Evolutionary conservation across 1,139 yeast species (phyloP), one percentile per base, ranked within the genome.

Genomic region (Maudiozyma humilis): DNA sequence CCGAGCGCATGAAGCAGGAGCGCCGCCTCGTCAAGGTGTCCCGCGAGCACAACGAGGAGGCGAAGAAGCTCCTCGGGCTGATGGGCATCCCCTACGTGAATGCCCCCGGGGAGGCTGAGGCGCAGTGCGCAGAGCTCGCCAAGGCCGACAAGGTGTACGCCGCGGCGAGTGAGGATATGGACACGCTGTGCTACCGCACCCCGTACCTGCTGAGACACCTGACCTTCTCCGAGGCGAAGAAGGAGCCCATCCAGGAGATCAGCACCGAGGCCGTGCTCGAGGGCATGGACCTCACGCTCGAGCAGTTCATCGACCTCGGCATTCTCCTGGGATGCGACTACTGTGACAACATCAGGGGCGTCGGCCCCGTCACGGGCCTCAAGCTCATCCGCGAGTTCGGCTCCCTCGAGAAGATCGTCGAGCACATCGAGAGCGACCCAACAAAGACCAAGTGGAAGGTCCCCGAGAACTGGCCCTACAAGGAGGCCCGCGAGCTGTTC

Each of bases 161-260:
- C 12, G 96, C 98, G 2, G 99, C 97, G 0, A 85, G 95, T 2
- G 99, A 91, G 63, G 99, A 91, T 76, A 91, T 91, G 98, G 99
- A 91, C 66, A 93, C 98, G 0, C 65, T 91, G 46, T 91, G 97
- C 58, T 91, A 91, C 62, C 80, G 79, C 44, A 86, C 97, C 1
- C 94, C 96, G 2, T 78, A 69, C 48, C 67, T 91, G 46, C 70
- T 91, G 50, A 76, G 98, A 53, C 95, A 91, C 62, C 72, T 91
- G 65, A 91, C 97, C 0, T 91, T 89, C 51, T 79, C 96, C 1
- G 98, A 93, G 62, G 93, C 95, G 23, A 75, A 94, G 57, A 91
- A 91, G 62, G 77, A 86, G 66, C 96, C 97, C 8, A 83, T 91
- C 44, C 88, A 86, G 50, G 96, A 93, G 62, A 81, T 87, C 45